Percentiles rank a stretch among this genome's conserved stretches.
Evolutionary conservation across 2,329 filamentous ascomycete genomes (phyloP).

Genomic region (Colletotrichum limetticola): DNA sequence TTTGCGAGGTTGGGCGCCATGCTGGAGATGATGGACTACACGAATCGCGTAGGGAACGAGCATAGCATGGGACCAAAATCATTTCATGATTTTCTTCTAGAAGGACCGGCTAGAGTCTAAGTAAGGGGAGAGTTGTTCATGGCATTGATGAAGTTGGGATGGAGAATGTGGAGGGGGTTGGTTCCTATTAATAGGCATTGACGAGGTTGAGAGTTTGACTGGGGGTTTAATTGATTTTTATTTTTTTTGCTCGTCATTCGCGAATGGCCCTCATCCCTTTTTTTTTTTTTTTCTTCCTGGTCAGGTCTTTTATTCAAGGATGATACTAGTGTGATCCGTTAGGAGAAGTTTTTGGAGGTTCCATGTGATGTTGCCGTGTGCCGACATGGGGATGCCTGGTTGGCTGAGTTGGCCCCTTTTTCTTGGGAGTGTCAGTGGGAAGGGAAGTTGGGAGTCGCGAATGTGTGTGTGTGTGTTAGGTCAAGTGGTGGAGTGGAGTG

Average conservation of each 20-base stretch:
- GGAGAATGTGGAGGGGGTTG: background rate
- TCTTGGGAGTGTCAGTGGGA: background rate
- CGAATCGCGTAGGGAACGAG: too few species aligned
- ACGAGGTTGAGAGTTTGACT: background rate
- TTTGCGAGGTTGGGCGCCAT: background rate
- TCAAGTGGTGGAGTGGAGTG: too few species aligned
- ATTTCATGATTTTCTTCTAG: background rate
- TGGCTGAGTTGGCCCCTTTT: background rate
- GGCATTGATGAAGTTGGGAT: background rate
- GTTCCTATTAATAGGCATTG: background rate
- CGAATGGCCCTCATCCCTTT: background rate
- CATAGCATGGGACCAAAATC: background rate
- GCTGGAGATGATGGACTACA: background rate
- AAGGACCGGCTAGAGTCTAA: background rate
- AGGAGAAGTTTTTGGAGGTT: too few species aligned
- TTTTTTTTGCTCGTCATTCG: too few species aligned
- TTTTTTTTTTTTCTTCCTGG: background rate
- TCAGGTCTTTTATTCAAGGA: background rate
- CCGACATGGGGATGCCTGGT: conserved; percentile 25
- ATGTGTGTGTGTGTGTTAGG: too few species aligned
- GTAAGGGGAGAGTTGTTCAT: background rate
- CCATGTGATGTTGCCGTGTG: background rate
- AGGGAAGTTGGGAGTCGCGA: background rate
- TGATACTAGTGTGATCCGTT: background rate
- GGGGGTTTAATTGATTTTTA: background rate